A percentile compares a stretch with the other conserved stretches of the same genome.
Conservation (phyloP, 345 rosid species). For the Eucalyptus tenuipes region DNA sequence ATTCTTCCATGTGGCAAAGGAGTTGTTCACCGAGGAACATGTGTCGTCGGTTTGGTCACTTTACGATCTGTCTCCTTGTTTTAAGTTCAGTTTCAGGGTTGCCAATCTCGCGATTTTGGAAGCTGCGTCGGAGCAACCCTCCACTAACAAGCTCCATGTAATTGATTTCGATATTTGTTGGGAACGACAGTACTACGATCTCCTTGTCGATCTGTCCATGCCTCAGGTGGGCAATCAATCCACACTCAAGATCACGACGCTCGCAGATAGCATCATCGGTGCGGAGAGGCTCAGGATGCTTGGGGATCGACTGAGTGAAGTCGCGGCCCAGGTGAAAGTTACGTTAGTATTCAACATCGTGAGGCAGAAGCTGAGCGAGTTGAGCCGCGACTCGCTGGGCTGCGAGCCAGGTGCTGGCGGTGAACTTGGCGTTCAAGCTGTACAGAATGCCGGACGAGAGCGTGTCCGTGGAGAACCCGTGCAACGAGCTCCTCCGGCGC, state of each 20-base stretch:
- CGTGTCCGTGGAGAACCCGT: slow-evolving; percentile 63
- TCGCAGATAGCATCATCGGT: neutral
- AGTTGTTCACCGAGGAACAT: slow-evolving; percentile 49
- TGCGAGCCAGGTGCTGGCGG: slow-evolving; percentile 49
- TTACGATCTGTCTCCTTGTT: slow-evolving; percentile 63
- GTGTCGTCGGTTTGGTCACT: slow-evolving; percentile 32
- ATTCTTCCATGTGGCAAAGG: slow-evolving; percentile 47
- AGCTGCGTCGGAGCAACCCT: slow-evolving; percentile 28
- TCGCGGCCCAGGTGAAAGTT: too few species aligned
- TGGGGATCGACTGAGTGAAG: neutral
- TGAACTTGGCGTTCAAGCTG: slow-evolving; percentile 74
- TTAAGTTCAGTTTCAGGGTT: slow-evolving; percentile 60
- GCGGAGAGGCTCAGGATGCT: slow-evolving; percentile 9
- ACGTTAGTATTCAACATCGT: too few species aligned
- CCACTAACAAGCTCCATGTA: slow-evolving; percentile 33
- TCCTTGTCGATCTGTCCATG: slow-evolving; percentile 50
- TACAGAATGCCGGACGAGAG: slow-evolving; percentile 74
- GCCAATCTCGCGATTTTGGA: slow-evolving; percentile 76
- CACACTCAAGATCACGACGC: slow-evolving; percentile 55
- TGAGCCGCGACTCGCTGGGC: slow-evolving; percentile 25
- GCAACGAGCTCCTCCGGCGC: slow-evolving; percentile 78
- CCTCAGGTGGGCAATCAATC: slow-evolving; percentile 16
- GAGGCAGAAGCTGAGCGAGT: neutral
- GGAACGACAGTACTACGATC: slow-evolving; percentile 52
- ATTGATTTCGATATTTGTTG: slow-evolving; percentile 66